Base-by-base conservation (phyloP, 1,139 yeast species). In the Saccharomyces hybrid region DNA sequence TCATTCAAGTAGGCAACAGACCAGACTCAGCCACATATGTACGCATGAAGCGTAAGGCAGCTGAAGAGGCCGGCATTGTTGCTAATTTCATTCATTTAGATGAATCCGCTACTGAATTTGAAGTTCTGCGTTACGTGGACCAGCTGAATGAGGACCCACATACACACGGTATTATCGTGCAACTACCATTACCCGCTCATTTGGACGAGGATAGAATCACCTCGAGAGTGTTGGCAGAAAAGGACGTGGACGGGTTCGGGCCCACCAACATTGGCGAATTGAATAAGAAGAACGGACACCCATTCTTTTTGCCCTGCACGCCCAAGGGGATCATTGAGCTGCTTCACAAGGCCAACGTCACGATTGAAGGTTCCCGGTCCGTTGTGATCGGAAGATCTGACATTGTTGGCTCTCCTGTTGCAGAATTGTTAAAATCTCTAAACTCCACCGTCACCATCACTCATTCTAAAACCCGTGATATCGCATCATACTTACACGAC, bases 181-280 rank as follows among this genome's bases (percentile, higher is more conserved):
- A 93, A 73, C 79, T 93, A 65, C 99, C 99, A 4, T 74, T 93
- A 55, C 99, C 99, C 26, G 72, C 72, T 9, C 95, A 88, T 64
- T 77, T 93, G 61, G 81, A 88, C 68, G 98, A 91, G 72, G 79
- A 83, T 56, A 78, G 76, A 63, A 78, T 93, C 62, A 91, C 97
- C 52, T 80, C 82, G 61, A 81, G 91, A 23, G 96, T 93, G 31
- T 71, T 76, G 48, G 80, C 90, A 20, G 79, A 78, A 54, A 93
- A 93, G 75, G 99, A 93, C 66, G 97, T 95, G 50, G 99, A 93
- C 69, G 99, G 99, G 1, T 93, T 93, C 67, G 96, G 95, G 52
- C 86, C 95, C 49, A 79, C 72, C 70, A 95, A 93, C 71, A 86
- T 88, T 53, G 98, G 98, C 54, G 98, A 93, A 73, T 79, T 93